A percentile compares a stretch with the other conserved stretches of the same genome.
These are phyloP conservation scores for Daldinia childiae DNA, from an alignment of 495 filamentous ascomycete species.

Conservation along the genomic window DNA sequence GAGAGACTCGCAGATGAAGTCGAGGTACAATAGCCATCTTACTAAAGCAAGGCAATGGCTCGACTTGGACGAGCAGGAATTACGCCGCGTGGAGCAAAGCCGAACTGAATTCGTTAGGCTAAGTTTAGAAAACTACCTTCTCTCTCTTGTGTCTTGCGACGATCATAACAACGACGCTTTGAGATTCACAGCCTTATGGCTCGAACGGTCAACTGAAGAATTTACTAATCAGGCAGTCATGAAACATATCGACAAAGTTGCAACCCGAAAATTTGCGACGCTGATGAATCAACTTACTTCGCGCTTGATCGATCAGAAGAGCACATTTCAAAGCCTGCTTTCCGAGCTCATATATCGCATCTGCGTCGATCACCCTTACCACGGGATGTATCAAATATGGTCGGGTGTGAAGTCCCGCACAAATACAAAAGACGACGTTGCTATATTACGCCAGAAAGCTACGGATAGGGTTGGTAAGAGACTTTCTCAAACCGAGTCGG, in stretches of 20 bases:
- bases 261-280: conserved; percentile 89
- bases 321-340: conserved; percentile 77
- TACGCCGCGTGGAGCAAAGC: conserved; percentile 75
- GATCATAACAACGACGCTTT: conserved; percentile 88
- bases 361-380: conserved; percentile 91
- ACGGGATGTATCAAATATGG: conserved; percentile 96
- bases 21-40: conserved; percentile 52
- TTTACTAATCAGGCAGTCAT: conserved; percentile 80
- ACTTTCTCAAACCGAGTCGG: conserved; percentile 59
- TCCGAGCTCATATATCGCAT: conserved; percentile 77
- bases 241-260: conserved; percentile 73
- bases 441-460: conserved; percentile 74
- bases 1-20: conserved; percentile 51
- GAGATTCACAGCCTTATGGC: conserved; percentile 94
- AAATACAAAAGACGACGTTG: conserved; percentile 73
- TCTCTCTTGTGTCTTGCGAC: conserved; percentile 83
- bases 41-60: conserved; percentile 86
- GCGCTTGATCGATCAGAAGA: conserved; percentile 75
- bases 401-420: conserved; percentile 73
- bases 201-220: conserved; percentile 77
- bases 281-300: conserved; percentile 97
- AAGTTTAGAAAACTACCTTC: conserved; percentile 94
- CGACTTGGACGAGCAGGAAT: conserved; percentile 85
- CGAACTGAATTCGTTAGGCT: conserved; percentile 83
- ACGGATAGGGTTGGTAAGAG: conserved; percentile 70